A percentile compares a stretch with the other conserved stretches of the same genome.
Conservation (phyloP, 1,139 yeast genomes). For the Taphrina pruni region DNA sequence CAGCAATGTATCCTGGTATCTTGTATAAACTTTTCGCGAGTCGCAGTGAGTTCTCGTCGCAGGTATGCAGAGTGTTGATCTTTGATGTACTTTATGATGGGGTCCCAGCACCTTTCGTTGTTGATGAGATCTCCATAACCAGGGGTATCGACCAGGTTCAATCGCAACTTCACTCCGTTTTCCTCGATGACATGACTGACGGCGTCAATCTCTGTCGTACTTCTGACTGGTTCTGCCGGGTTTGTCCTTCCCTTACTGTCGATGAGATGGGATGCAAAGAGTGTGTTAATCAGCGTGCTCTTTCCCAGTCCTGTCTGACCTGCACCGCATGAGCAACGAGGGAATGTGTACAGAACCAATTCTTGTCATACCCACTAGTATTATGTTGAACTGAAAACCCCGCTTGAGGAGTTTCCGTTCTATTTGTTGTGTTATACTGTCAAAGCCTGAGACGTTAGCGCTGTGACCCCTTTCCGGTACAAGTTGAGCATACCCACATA, state of each 20-base stretch:
- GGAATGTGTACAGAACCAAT: background rate
- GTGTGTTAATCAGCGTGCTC: constrained; percentile 85
- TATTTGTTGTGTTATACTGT: constrained; percentile 92
- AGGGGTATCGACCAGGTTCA: constrained; percentile 93
- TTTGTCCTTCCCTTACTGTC: constrained; percentile 72
- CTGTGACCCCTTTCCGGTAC: constrained; percentile 8
- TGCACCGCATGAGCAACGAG: constrained; percentile 23
- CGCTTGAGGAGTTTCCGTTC: constrained; percentile 88
- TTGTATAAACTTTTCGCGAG: constrained; percentile 78
- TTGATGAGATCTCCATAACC: constrained; percentile 97
- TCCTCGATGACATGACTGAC: constrained; percentile 72
- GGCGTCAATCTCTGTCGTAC: constrained; percentile 86
- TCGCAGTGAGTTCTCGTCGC: constrained; percentile 95
- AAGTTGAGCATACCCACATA: constrained; percentile 23
- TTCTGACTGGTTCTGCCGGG: constrained; percentile 73
- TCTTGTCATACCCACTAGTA: constrained; percentile 72
- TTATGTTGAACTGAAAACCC: constrained; percentile 91
- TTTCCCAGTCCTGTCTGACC: constrained; percentile 91
- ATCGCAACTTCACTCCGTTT: constrained; percentile 81
- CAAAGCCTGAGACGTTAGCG: constrained; percentile 68
- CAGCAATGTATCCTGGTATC: constrained; percentile 94
- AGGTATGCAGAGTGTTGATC: constrained; percentile 94
- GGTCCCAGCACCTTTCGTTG: constrained; percentile 97
- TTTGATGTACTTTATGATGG: constrained; percentile 89
- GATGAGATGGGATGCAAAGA: constrained; percentile 81